Evolutionary conservation across 345 rosid genomes (phyloP), one percentile per base, ranked within the genome.

Genomic region (Moricandia moricandioides): DNA sequence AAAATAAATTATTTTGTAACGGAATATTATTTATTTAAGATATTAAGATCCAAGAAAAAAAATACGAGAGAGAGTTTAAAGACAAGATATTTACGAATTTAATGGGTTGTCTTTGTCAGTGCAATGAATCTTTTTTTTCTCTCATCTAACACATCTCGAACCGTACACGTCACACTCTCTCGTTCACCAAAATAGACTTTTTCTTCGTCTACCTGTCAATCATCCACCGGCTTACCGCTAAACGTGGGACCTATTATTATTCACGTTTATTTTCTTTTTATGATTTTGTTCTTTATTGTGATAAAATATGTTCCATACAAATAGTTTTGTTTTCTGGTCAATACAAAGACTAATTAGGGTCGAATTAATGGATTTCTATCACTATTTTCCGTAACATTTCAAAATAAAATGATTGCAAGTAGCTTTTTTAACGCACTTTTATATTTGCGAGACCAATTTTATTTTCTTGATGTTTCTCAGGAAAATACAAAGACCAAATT

Each of bases 81-180:
- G 80, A 69, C 70, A 62, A 76, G 75, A 76, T 76, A 76, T 76
- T 76, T 70, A 76, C 75, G 75, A 63, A 54, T 65, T 18, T 2
- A 69, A 37, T 30, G 55, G 0, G 40, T 12, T 55, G 75, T 76
- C 75, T 39, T 62, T 76, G 70, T 76, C 79, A 76, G 75, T 76
- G 70, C 79, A 76, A 63, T 69, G 71, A 70, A 77, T 76, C 21
- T 49, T 49, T 62, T 57, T 65, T 75, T 9, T 43, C 61, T 54
- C 17, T 13, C 10, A 39, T 62, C 43, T 43, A 70, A 69, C 31
- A 43, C 66, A 77, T 57, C 80, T 64, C 39, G 8, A 16, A 65
- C 80, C 76, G 80, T 77, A 70, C 76, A 77, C 80, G 80, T 77
- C 71, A 77, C 76, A 66, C 65, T 43, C 70, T 76, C 67, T 70